Conservation (phyloP, 345 rosid genomes). For the Murraya koenigii region DNA sequence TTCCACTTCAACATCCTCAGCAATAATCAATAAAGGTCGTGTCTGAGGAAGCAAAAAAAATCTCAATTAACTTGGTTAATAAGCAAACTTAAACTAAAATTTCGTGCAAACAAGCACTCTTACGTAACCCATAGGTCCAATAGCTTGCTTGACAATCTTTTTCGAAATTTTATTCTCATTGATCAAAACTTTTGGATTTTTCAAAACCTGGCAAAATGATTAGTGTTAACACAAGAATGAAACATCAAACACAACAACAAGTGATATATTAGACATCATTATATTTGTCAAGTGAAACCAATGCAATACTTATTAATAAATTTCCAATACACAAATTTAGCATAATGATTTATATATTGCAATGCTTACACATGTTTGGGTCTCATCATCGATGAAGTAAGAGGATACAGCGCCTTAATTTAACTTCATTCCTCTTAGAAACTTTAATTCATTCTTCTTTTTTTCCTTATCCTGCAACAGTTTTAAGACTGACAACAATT, state of each 20-base stretch:
- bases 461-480: background rate
- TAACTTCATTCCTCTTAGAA: background rate
- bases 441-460: background rate
- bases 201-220: background rate
- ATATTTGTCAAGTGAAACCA: background rate
- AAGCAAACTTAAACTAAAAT: too few relatives aligned
- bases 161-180: background rate
- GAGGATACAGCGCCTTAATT: background rate
- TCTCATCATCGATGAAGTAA: background rate
- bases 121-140: too few relatives aligned
- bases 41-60: background rate
- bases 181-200: background rate
- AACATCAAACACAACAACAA: background rate
- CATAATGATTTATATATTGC: background rate
- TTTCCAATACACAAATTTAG: background rate
- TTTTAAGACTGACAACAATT: too few relatives aligned
- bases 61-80: background rate
- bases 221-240: background rate
- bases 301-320: too few relatives aligned
- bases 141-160: background rate
- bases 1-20: background rate
- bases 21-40: background rate
- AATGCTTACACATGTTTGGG: too few relatives aligned
- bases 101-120: background rate
- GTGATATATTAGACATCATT: background rate